Evolutionary conservation across 202 grass and related monocot genomes (phyloP), one percentile per base, ranked within the genome.

Genomic region (Brachypodium distachyon): DNA sequence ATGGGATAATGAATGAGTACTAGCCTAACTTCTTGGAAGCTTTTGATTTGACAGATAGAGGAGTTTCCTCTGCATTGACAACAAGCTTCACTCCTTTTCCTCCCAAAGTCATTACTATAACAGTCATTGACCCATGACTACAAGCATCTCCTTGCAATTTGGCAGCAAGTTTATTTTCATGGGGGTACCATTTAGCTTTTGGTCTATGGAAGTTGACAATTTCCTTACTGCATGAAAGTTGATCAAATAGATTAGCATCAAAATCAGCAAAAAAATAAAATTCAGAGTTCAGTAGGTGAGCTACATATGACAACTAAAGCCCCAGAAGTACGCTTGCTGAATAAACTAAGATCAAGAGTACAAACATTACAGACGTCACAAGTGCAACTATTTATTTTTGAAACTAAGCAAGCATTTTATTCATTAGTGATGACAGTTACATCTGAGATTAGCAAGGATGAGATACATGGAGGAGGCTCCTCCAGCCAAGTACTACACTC

Each of bases 1-100:
- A 82, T 1, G 1, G 48, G 79, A 61, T 19, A 61, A 83, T 41
- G 61, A 48, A 77, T 22, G 48, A 51, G 84, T 33, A 90, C 83
- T 74, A 76, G 73, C 95, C 95, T 81, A 98, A 77, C 67, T 98
- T 98, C 83, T 95, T 98, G 40, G 89, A 95, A 76, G 95, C 91
- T 90, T 90, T 90, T 38, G 80, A 77, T 92, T 92, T 98, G 66
- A 92, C 76, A 79, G 89, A 87, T 43, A 74, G 61, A 29, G 93
- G 81, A 69, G 79, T 87, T 70, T 98, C 95, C 76, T 98, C 91
- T 57, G 91, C 89, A 78, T 90, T 89, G 57, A 95, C 85, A 55
- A 86, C 55, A 86, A 98, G 72, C 27, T 90, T 98, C 21, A 88
- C 75, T 74, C 89, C 91, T 82, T 95, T 98, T 31, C 95, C 91